Evolutionary conservation across 305 asterid genomes (phyloP).

Genomic region (Petunia hybrid): DNA sequence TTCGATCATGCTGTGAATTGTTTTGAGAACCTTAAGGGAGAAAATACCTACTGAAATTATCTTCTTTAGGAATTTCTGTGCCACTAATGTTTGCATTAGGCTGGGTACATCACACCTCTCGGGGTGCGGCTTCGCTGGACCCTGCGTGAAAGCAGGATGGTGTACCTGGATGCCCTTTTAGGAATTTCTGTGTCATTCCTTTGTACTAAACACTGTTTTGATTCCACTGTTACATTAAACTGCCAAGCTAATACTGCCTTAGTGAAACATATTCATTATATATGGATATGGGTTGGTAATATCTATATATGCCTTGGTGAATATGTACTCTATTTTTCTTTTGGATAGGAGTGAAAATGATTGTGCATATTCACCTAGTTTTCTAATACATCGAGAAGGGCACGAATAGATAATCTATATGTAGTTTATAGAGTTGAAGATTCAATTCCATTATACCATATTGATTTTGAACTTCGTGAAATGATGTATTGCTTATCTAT

Average conservation of each 20-base stretch:
- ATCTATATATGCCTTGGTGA: constrained; percentile 10
- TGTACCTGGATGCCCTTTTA: neutral
- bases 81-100: neutral
- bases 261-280: neutral
- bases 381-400: neutral
- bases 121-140: no score
- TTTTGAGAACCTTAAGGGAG: neutral
- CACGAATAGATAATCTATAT: neutral
- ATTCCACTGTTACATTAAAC: neutral
- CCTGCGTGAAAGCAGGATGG: no score
- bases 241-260: neutral
- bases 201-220: neutral
- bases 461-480: neutral
- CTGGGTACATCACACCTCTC: no score
- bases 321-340: neutral
- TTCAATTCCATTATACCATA: neutral
- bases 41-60: neutral
- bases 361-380: neutral
- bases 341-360: constrained; percentile 12
- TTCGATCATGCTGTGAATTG: neutral
- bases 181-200: neutral
- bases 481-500: constrained; percentile 5
- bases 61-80: neutral
- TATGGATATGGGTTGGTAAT: neutral
- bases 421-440: neutral